Percentiles rank a stretch among this genome's conserved stretches.
Evolutionary conservation across 2,329 filamentous ascomycete genomes (phyloP).

Genomic region (Bipolaris bicolor): DNA sequence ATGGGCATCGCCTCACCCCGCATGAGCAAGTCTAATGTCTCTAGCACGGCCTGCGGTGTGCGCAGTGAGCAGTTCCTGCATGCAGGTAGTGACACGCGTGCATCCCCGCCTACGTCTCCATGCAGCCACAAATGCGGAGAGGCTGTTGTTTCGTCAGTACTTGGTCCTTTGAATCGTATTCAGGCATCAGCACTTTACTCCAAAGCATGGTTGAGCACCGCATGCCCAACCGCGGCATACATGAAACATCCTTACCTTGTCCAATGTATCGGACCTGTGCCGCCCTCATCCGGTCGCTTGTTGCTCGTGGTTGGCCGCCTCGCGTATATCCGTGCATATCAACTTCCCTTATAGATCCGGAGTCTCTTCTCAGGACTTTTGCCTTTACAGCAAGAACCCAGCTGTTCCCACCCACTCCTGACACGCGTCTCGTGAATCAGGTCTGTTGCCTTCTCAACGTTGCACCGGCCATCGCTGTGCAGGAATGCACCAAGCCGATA

Average conservation of each 20-base stretch:
- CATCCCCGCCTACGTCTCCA: conserved; percentile 4
- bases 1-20: conserved; percentile 15
- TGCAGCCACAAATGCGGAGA: conserved; percentile 8
- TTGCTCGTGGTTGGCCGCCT: background rate
- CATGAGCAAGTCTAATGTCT: conserved; percentile 14
- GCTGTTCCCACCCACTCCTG: too few species aligned
- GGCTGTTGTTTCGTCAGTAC: background rate
- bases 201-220: background rate
- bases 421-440: too few species aligned
- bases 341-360: background rate
- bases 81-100: conserved; percentile 20
- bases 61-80: conserved; percentile 25
- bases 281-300: background rate
- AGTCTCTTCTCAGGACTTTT: too few species aligned
- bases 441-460: too few species aligned
- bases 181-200: background rate
- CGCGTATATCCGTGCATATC: too few species aligned
- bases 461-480: too few species aligned
- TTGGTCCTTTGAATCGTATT: background rate
- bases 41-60: conserved; percentile 23
- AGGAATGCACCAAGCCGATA: too few species aligned
- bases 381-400: too few species aligned
- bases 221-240: background rate
- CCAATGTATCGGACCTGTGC: background rate
- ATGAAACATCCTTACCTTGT: background rate